Base-by-base conservation (phyloP, 495 filamentous ascomycete genomes). In the Glarea lozoyensis region DNA sequence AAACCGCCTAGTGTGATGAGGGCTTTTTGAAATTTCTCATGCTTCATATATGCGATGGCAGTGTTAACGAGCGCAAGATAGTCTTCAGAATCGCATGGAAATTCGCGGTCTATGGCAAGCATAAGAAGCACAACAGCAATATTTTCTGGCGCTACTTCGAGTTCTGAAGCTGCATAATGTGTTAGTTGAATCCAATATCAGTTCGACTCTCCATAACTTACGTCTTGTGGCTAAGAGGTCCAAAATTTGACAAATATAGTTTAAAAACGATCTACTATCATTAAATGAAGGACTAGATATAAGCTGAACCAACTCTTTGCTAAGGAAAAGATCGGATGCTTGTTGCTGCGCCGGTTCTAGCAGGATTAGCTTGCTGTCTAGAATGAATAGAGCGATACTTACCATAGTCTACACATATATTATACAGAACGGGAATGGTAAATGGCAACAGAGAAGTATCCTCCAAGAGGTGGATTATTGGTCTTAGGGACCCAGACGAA, bases 321-420 rank as follows among this genome's bases (percentile, higher is more conserved):
- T 70, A 31, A 70, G 54, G 17, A 52, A 56, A 10, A 61, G 63
- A 25, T 66, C 48, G 20, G 60, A 73, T 9, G 68, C 70, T 30
- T 73, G 65, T 20, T 61, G 43, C 48, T 79, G 76, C 20, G 76
- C 71, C 23, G 70, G 67, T 46, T 73, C 76, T 58, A 24, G 2
- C 11, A 48, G 56, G 21, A 57, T 53, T 37, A 58, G 17, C 7
- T 17, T 25, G 39, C 13, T 13, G 32, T 22, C 5, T 24, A 15
- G 20, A 19, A 15, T 7, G 6, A 12, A 25, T 2, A 16, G 5
- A 11, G 16, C 21, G 20, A 30, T 20, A 41, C 64, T 58, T 63
- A 88, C 85, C 78, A 57, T 76, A 86, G 52, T 88, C 84, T 43
- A 84, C 68, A 52, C 79, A 79, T 42, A 86, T 71, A 48, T 92